These are phyloP conservation scores for Solanum paucissectum DNA, from an alignment of 257 asterid species.

Conservation along the genomic window DNA sequence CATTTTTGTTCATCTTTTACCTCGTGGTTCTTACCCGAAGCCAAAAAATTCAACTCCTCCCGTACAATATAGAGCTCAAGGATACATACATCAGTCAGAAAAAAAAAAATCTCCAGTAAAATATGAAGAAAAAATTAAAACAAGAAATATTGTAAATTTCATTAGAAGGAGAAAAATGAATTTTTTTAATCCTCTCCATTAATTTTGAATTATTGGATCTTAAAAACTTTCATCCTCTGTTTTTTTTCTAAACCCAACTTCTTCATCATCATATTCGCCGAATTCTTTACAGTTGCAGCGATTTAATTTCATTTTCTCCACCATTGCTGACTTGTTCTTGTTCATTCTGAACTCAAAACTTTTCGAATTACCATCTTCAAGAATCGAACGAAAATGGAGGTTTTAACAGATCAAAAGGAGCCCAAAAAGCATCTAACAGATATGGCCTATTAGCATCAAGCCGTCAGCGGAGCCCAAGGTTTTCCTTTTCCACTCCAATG, in stretches of 20 bases:
- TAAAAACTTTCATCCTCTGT: neutral
- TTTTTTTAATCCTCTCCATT: neutral
- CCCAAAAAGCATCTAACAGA: slow-evolving; percentile 91
- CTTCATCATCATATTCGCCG: too few species aligned
- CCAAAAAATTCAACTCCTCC: neutral
- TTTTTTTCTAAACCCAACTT: neutral
- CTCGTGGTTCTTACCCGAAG: too few species aligned
- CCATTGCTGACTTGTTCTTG: neutral
- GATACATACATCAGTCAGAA: neutral
- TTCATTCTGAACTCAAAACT: neutral
- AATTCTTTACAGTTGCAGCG: too few species aligned
- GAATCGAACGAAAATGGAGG: slow-evolving; percentile 74
- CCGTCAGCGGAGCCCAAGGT: neutral
- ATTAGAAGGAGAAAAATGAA: neutral
- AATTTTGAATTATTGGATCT: neutral
- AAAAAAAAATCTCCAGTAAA: neutral
- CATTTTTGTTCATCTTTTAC: too few species aligned
- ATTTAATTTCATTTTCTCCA: too few species aligned
- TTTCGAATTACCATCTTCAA: slow-evolving; percentile 11
- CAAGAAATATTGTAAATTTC: neutral
- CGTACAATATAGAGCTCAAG: neutral
- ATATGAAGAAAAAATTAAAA: neutral
- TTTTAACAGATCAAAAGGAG: slow-evolving; percentile 77
- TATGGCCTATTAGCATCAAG: slow-evolving; percentile 78
- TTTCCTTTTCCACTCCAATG: slow-evolving; percentile 91